phyloP scores from a whole-genome alignment of 2,329 filamentous ascomycete species.

The Botrytis medusae region DNA sequence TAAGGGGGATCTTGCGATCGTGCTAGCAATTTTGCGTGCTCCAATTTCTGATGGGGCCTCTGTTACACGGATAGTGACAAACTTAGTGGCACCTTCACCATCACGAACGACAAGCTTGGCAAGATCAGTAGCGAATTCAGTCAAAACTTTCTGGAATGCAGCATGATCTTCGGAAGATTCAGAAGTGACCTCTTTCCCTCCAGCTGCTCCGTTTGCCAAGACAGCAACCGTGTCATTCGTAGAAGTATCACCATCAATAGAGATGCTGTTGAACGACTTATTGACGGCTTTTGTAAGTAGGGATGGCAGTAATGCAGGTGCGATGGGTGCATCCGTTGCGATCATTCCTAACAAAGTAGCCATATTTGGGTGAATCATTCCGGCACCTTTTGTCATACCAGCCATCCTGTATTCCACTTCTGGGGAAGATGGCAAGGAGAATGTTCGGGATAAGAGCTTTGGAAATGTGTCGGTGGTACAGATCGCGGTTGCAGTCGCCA shows the following conservation, averaged over 20 bases:
- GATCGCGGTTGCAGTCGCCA: constrained; percentile 81
- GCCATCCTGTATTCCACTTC: constrained; percentile 75
- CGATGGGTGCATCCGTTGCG: constrained; percentile 86
- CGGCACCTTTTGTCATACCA: constrained; percentile 94
- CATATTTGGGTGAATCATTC: constrained; percentile 99
- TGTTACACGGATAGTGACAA: constrained; percentile 85
- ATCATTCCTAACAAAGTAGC: constrained; percentile 87
- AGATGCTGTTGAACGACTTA: constrained; percentile 93
- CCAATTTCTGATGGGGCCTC: constrained; percentile 68
- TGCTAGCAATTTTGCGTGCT: constrained; percentile 77
- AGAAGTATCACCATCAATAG: constrained; percentile 93
- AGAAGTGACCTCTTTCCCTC: constrained; percentile 62
- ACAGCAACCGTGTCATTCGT: constrained; percentile 96
- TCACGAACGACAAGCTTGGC: constrained; percentile 93
- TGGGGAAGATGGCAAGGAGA: constrained; percentile 78
- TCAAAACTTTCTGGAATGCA: constrained; percentile 71
- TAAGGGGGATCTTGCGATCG: constrained; percentile 86
- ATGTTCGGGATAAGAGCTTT: constrained; percentile 81
- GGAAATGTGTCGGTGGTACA: constrained; percentile 98
- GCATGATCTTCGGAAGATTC: constrained; percentile 60
- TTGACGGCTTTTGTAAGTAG: constrained; percentile 74
- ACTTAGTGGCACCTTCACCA: constrained; percentile 96
- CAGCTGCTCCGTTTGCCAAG: constrained; percentile 92
- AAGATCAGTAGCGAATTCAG: constrained; percentile 76
- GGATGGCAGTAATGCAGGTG: constrained; percentile 62